Evolutionary conservation across 148 eudicot species (phyloP), one percentile per base, ranked within the genome.

Genomic region (Vaccinium macrocarpon): DNA sequence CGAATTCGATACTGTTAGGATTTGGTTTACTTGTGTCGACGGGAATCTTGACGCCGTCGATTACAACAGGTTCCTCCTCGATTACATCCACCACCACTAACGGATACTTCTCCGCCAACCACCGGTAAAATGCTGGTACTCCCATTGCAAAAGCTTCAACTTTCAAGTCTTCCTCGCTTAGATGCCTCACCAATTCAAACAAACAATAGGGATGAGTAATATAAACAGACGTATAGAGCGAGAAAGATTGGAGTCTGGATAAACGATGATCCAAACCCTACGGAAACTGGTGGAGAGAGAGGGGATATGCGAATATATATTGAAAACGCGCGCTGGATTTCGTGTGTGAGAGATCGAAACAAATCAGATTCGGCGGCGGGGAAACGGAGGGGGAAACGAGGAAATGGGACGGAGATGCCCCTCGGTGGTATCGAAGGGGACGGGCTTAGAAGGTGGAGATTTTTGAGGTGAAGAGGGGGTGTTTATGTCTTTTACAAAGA

Each of bases 51-150:
- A 93, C 86, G 9, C 90, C 98, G 3, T 95, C 96, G 51, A 95
- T 91, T 3, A 73, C 95, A 10, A 92, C 96, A 0, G 92, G 50
- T 59, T 96, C 96, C 87, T 96, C 98, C 85, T 93, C 99, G 5
- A 91, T 71, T 8, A 93, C 99, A 80, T 97, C 98, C 15, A 92
- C 95, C 49, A 95, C 92, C 73, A 92, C 93, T 88, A 93, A n/a
- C 66, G 99, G 98, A 86, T 97, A 97, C 93, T 93, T 97, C 92
- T 97, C 99, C 79, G 99, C 98, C 32, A 97, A 75, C 99, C 99
- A 97, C 86, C 98, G 89, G 85, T 95, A 97, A 75, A 97, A 97
- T 85, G 99, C 95, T 84, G 99, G 99, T 2, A 97, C 99, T 84
- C 98, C 99, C 99, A 95, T 95, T 25, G 75, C 38, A 13, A 21